Percentiles rank a stretch among this genome's conserved stretches.
Conservation (phyloP, 2,329 filamentous ascomycete genomes). For the Fusarium subglutinans region DNA sequence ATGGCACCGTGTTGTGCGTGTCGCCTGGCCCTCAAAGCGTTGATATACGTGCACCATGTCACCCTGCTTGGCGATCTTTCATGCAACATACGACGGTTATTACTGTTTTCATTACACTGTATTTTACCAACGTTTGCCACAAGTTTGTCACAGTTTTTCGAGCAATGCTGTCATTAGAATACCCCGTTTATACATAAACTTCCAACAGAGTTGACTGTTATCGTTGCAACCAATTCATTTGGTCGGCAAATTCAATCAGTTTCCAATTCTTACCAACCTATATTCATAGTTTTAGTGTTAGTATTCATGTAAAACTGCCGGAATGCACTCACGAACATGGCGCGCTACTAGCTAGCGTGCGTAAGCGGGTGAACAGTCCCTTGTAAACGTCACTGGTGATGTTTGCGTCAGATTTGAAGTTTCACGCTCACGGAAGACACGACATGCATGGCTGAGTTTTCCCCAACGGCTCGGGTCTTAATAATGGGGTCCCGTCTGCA, state of each 20-base stretch:
- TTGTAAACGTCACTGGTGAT: constrained; percentile 32
- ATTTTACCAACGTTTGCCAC: constrained; percentile 5
- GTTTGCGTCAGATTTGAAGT: constrained; percentile 14
- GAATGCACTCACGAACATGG: constrained; percentile 16
- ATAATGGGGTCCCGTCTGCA: background rate
- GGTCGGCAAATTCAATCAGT: too few species aligned
- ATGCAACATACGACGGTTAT: background rate
- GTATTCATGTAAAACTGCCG: background rate
- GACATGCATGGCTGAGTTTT: constrained; percentile 1
- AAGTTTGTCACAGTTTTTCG: background rate
- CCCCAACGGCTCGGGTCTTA: constrained; percentile 19
- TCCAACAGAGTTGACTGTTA: background rate
- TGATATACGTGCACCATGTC: background rate
- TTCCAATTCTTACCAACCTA: background rate
- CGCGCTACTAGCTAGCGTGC: constrained; percentile 14
- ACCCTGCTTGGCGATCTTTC: background rate
- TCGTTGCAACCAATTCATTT: background rate
- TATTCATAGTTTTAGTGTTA: background rate
- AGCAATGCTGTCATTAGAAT: background rate
- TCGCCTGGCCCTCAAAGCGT: background rate
- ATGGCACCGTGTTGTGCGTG: background rate
- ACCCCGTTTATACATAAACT: background rate
- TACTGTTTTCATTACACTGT: constrained; percentile 22
- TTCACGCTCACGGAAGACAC: background rate
- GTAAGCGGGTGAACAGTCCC: background rate